These are phyloP conservation scores for Sechiopsis laciniata DNA, from an alignment of 306 rosid genomes.

Conservation along the genomic window DNA sequence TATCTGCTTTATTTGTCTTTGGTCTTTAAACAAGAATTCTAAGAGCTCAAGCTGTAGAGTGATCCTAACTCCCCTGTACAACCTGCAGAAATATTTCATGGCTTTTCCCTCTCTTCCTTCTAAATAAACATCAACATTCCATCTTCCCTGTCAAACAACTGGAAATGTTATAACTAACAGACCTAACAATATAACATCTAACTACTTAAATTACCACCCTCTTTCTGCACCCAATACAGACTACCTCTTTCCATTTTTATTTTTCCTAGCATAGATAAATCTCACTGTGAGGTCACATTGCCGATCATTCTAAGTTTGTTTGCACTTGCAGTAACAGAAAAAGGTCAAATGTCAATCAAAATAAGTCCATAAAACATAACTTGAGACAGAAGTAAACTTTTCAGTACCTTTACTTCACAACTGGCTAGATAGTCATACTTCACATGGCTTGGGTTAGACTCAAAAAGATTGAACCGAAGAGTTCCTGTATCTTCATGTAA, in stretches of 20 bases:
- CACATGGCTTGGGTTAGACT: conserved; percentile 53
- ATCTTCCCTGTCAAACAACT: background rate
- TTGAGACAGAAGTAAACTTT: background rate
- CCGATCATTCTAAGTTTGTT: background rate
- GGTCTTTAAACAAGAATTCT: background rate
- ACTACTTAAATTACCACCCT: background rate
- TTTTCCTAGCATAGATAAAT: background rate
- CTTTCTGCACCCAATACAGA: background rate
- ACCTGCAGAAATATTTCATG: background rate
- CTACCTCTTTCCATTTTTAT: background rate
- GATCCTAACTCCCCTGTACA: background rate
- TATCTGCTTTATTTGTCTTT: background rate
- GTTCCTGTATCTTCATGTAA: conserved; percentile 70
- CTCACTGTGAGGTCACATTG: background rate
- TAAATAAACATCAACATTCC: background rate
- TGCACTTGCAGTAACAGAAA: background rate
- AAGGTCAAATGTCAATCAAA: background rate
- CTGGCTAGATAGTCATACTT: conserved; percentile 79
- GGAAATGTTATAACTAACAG: background rate
- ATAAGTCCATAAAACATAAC: background rate
- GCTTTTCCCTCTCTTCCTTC: background rate
- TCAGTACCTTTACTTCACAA: conserved; percentile 82
- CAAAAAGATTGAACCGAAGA: conserved; percentile 69
- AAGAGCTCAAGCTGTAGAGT: background rate
- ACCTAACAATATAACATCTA: too few relatives aligned